phyloP scores from a whole-genome alignment of 306 rosid species.

The Lathyrus aphaca region DNA sequence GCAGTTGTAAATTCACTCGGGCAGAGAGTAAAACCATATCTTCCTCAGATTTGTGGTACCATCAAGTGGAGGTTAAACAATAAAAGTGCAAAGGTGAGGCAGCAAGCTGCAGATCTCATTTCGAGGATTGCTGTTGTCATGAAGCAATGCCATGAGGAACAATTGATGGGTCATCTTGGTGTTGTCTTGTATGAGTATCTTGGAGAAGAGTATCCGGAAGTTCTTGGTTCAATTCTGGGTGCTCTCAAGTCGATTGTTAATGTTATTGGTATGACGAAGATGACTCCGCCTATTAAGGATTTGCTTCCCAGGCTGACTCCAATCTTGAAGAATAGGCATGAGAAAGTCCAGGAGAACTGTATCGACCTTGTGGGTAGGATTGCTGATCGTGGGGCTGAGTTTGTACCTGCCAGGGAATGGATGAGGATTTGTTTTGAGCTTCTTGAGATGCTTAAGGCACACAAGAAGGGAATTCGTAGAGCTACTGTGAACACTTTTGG shows the following conservation, averaged over 20 bases:
- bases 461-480: constrained; percentile 92
- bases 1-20: constrained; percentile 95
- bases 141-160: constrained; percentile 99
- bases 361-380: constrained; percentile 93
- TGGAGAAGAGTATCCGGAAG: constrained; percentile 98
- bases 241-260: constrained; percentile 96
- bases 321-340: constrained; percentile 93
- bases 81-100: constrained; percentile 98
- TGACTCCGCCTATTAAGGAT: constrained; percentile 97
- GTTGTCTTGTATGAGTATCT: constrained; percentile 92
- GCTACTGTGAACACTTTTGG: constrained; percentile 94
- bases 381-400: constrained; percentile 98
- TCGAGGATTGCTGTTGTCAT: constrained; percentile 94
- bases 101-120: constrained; percentile 96
- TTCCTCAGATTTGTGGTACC: constrained; percentile 98
- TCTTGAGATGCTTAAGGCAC: constrained; percentile 99
- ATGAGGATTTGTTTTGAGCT: constrained; percentile 98
- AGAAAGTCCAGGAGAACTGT: constrained; percentile 97
- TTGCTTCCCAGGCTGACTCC: constrained; percentile 96
- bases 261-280: constrained; percentile 98
- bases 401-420: constrained; percentile 97
- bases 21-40: constrained; percentile 89
- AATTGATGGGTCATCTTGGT: constrained; percentile 98
- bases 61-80: constrained; percentile 95
- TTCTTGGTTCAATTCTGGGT: constrained; percentile 89